These are phyloP conservation scores for Candida silvicultrix DNA, from an alignment of 805 yeast species.

Conservation along the genomic window DNA sequence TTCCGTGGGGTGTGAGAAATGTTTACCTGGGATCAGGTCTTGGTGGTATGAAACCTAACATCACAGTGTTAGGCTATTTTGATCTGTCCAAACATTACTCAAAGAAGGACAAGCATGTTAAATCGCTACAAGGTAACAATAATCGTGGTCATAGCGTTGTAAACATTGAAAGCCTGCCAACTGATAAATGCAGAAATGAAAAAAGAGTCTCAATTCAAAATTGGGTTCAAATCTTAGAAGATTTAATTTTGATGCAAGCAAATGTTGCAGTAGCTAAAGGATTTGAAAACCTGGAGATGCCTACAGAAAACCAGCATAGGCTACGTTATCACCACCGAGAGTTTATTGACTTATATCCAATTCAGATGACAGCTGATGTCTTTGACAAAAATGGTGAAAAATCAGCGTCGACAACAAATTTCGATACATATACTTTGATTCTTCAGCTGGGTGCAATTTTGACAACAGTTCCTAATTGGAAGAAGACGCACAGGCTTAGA, in stretches of 20 bases:
- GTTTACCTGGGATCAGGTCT: constrained; percentile 89
- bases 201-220: constrained; percentile 61
- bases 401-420: constrained; percentile 76
- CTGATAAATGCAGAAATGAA: constrained; percentile 73
- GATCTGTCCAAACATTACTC: constrained; percentile 43
- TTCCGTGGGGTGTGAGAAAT: constrained; percentile 94
- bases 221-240: constrained; percentile 93
- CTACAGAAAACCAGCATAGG: constrained; percentile 33
- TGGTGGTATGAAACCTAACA: constrained; percentile 98
- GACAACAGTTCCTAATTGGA: constrained; percentile 93
- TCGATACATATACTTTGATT: constrained; percentile 92
- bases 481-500: constrained; percentile 62
- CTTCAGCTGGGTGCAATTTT: constrained; percentile 90
- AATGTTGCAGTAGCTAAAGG: constrained; percentile 94
- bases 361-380: constrained; percentile 89
- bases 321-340: constrained; percentile 30
- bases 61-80: constrained; percentile 85
- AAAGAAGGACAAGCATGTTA: constrained; percentile 1
- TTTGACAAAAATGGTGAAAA: constrained; percentile 57
- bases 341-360: constrained; percentile 88
- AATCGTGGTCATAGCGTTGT: constrained; percentile 15
- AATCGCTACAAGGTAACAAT: constrained; percentile 4
- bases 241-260: constrained; percentile 78
- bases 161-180: constrained; percentile 51
- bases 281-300: constrained; percentile 62